A percentile compares a stretch with the other conserved stretches of the same genome.
Evolutionary conservation across 1,139 yeast genomes (phyloP).

Genomic region (Suhomyces wounanorum): DNA sequence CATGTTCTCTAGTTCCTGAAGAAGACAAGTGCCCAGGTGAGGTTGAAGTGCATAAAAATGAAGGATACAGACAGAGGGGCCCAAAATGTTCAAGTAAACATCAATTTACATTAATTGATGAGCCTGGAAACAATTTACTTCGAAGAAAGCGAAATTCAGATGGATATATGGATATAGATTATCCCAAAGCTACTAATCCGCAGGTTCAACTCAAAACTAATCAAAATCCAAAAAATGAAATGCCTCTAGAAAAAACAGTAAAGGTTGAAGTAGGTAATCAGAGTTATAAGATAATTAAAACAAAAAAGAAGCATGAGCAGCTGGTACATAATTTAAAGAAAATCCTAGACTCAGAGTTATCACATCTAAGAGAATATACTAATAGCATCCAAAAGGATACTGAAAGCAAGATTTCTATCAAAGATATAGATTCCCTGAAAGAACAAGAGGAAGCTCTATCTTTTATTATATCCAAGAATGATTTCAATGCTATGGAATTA

Average conservation of each 20-base stretch:
- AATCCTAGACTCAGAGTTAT: neutral
- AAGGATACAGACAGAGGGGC: too few relatives aligned
- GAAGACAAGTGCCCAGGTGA: too few relatives aligned
- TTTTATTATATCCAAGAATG: slow-evolving; percentile 58
- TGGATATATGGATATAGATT: too few relatives aligned
- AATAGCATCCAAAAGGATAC: neutral
- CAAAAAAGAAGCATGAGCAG: neutral
- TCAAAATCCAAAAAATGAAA: neutral
- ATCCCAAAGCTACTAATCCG: too few relatives aligned
- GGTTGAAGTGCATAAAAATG: too few relatives aligned
- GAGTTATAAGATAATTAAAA: neutral
- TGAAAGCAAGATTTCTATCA: slow-evolving; percentile 14
- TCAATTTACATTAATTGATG: too few relatives aligned
- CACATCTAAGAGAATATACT: neutral
- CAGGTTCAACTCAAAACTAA: neutral
- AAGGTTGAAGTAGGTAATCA: neutral
- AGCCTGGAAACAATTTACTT: too few relatives aligned
- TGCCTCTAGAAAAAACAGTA: neutral
- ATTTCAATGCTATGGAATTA: slow-evolving; percentile 69
- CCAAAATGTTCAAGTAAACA: too few relatives aligned
- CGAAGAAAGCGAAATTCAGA: too few relatives aligned
- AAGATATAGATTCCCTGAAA: slow-evolving; percentile 26
- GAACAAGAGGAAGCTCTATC: slow-evolving; percentile 58
- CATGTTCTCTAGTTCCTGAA: too few relatives aligned
- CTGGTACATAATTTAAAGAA: neutral